Conservation (phyloP, 352 stramenopile genomes). For the Phytophthora melonis region DNA sequence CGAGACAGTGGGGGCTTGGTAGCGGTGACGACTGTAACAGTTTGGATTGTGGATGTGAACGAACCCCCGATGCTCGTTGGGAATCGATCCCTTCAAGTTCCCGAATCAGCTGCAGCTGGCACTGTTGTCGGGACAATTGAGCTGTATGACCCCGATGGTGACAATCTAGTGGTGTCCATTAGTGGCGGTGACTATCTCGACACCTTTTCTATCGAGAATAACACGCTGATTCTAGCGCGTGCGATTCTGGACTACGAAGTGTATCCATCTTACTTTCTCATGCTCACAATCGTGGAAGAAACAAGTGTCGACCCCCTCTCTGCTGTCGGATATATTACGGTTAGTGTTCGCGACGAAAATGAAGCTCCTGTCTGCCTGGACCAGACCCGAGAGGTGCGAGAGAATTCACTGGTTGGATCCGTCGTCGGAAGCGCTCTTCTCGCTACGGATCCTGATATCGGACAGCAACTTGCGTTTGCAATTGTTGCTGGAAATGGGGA, state of each 20-base stretch:
- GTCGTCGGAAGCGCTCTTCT: conserved; percentile 20
- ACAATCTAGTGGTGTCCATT: conserved; percentile 25
- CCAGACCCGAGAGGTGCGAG: conserved; percentile 29
- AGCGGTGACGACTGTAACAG: conserved; percentile 9
- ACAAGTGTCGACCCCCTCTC: conserved; percentile 18
- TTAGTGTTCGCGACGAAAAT: conserved; percentile 38
- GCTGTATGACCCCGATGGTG: conserved; percentile 28
- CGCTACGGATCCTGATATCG: conserved; percentile 24
- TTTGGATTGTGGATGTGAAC: conserved; percentile 48
- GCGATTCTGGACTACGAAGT: conserved; percentile 32
- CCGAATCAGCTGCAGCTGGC: conserved; percentile 26
- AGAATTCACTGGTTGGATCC: conserved; percentile 34
- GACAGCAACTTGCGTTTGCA: conserved; percentile 28
- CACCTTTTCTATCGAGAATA: conserved; percentile 26
- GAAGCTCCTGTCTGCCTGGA: conserved; percentile 30
- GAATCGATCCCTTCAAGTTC: conserved; percentile 27
- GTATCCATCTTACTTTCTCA: conserved; percentile 24
- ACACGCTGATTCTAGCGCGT: conserved; percentile 15
- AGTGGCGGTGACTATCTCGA: conserved; percentile 24
- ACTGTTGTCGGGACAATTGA: conserved; percentile 22
- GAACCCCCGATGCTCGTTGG: conserved; percentile 33
- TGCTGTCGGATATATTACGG: conserved; percentile 8
- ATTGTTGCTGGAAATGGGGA: conserved; percentile 32
- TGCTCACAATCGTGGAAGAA: conserved; percentile 22
- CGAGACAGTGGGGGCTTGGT: conserved; percentile 28